These are phyloP conservation scores for Erucastrum elatum DNA, from an alignment of 345 rosid species.

Conservation along the genomic window DNA sequence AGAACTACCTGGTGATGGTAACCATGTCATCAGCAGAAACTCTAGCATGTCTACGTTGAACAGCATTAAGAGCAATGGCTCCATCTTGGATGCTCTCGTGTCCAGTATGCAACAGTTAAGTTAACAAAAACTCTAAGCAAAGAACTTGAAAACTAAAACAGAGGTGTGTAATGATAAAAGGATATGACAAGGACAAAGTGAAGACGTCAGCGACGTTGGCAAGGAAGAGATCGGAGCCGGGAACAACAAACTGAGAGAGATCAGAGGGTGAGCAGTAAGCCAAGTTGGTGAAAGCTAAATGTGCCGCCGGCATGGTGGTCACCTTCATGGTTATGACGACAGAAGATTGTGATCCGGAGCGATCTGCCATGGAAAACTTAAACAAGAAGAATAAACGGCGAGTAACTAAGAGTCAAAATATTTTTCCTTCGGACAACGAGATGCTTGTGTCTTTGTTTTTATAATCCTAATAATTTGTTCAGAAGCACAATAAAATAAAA, in stretches of 20 bases:
- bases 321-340: neutral
- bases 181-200: neutral
- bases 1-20: constrained; percentile 63
- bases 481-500: neutral
- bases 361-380: neutral
- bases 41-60: constrained; percentile 82
- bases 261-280: neutral
- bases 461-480: neutral
- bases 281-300: neutral
- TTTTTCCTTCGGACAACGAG: neutral
- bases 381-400: neutral
- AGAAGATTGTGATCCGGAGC: neutral
- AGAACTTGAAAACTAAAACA: neutral
- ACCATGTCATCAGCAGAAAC: constrained; percentile 80
- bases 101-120: constrained; percentile 70
- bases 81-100: constrained; percentile 67
- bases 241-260: neutral
- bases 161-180: neutral
- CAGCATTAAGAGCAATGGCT: constrained; percentile 69
- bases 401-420: neutral
- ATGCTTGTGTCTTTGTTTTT: neutral
- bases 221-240: neutral
- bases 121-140: constrained; percentile 11
- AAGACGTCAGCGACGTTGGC: neutral
- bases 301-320: neutral